These are phyloP conservation scores for Rhodotorula sp. DNA, from an alignment of 1,284 basidiomycete species.

Conservation along the genomic window DNA sequence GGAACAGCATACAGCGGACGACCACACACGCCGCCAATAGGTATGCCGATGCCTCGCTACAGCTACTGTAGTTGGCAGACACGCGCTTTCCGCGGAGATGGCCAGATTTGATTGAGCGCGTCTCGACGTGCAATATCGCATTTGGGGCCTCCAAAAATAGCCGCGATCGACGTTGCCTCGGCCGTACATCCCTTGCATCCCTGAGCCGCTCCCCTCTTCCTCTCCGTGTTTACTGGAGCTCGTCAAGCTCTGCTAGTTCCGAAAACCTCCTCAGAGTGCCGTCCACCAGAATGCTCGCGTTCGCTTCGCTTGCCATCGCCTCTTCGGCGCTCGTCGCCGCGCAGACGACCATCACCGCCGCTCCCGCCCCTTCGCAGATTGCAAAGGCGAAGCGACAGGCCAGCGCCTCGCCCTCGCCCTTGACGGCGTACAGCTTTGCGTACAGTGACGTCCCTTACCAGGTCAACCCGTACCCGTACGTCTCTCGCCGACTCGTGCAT, in stretches of 20 bases:
- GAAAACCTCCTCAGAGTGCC: not conserved
- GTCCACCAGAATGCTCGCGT: constrained; percentile 1
- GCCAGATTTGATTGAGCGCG: not conserved
- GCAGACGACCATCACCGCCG: constrained; percentile 16
- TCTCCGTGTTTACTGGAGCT: not conserved
- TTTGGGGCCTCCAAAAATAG: not conserved
- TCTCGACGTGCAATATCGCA: not conserved
- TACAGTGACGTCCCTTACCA: constrained; percentile 8
- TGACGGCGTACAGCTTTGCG: constrained; percentile 29
- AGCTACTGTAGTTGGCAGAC: too few relatives aligned
- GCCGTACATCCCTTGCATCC: not conserved
- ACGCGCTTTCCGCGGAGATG: too few relatives aligned
- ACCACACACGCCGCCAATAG: too few relatives aligned
- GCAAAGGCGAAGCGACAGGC: constrained; percentile 9
- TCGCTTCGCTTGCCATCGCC: constrained; percentile 15
- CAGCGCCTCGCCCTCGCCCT: constrained; percentile 6
- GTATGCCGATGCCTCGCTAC: too few relatives aligned
- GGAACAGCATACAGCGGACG: too few relatives aligned
- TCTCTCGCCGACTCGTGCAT: not conserved
- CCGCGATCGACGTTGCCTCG: not conserved
- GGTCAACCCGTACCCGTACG: constrained; percentile 1
- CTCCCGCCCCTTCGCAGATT: constrained; percentile 17
- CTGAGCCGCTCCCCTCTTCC: not conserved
- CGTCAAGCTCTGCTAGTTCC: not conserved
- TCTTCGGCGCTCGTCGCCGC: constrained; percentile 2